These are phyloP conservation scores for Phytophthora sp. DNA, from an alignment of 352 stramenopile genomes.

Conservation along the genomic window DNA sequence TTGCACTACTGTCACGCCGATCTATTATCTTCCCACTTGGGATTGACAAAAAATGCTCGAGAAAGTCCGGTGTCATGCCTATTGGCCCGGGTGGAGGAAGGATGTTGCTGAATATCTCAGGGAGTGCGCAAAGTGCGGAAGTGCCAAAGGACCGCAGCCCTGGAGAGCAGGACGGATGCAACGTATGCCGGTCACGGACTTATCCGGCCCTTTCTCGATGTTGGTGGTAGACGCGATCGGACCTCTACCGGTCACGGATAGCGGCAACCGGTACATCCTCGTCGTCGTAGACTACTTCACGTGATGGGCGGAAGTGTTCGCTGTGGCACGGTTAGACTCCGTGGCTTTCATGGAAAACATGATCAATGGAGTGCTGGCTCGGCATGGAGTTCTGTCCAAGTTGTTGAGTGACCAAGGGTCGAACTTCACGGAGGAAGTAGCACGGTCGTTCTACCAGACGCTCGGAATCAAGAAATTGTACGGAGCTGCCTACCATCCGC, in stretches of 20 bases:
- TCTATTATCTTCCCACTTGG: not conserved
- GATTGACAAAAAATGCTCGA: not conserved
- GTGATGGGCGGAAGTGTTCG: too few relatives aligned
- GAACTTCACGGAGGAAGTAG: too few relatives aligned
- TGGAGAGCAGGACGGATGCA: constrained; percentile 9
- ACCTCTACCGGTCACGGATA: not conserved
- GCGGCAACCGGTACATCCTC: too few relatives aligned
- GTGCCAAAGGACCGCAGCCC: not conserved
- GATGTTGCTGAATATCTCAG: not conserved
- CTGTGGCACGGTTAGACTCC: too few relatives aligned
- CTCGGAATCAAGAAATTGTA: too few relatives aligned
- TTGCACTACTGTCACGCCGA: constrained; percentile 10
- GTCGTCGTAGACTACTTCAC: too few relatives aligned
- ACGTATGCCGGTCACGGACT: not conserved
- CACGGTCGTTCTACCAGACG: too few relatives aligned
- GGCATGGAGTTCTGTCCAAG: constrained; percentile 5
- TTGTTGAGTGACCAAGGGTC: too few relatives aligned
- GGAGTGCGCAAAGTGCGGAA: not conserved
- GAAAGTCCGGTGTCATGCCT: not conserved
- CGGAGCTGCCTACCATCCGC: too few relatives aligned
- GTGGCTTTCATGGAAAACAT: not conserved
- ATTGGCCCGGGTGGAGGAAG: not conserved
- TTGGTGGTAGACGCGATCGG: constrained; percentile 5
- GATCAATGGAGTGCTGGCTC: not conserved
- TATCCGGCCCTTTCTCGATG: not conserved